A percentile compares a stretch with the other conserved stretches of the same genome.
Evolutionary conservation across 164 flowering plant genomes (phyloP).

Genomic region (Stephania cephalantha): DNA sequence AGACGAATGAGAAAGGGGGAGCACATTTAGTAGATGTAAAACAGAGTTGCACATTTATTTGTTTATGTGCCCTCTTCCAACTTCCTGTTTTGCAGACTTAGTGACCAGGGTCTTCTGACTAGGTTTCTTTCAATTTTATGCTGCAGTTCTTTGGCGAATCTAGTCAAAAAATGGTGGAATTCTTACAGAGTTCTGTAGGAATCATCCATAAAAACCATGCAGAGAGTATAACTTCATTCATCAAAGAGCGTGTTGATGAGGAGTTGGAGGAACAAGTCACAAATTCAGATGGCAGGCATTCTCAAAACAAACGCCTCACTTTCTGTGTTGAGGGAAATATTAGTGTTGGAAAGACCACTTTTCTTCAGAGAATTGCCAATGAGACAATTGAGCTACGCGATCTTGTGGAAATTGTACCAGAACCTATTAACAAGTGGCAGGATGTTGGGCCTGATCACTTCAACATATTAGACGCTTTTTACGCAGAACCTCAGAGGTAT

Average conservation of each 20-base stretch:
- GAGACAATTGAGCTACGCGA: slow-evolving; percentile 94
- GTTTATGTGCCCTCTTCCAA: background rate
- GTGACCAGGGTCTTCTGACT: background rate
- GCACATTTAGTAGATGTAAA: background rate
- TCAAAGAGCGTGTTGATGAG: slow-evolving; percentile 79
- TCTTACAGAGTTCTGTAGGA: slow-evolving; percentile 77
- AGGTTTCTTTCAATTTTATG: slow-evolving; percentile 5
- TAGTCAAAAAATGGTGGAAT: slow-evolving; percentile 84
- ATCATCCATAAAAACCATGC: slow-evolving; percentile 91
- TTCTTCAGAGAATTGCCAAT: slow-evolving; percentile 91
- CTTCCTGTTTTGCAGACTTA: background rate
- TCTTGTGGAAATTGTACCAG: slow-evolving; percentile 95
- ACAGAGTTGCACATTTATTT: background rate
- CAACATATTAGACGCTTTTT: slow-evolving; percentile 87
- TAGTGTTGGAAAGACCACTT: slow-evolving; percentile 95
- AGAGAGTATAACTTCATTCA: slow-evolving; percentile 82
- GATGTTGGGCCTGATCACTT: slow-evolving; percentile 94
- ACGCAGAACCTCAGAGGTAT: slow-evolving; percentile 88
- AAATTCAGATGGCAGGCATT: slow-evolving; percentile 31
- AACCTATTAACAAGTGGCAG: slow-evolving; percentile 95
- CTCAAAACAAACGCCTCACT: slow-evolving; percentile 59
- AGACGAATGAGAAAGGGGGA: background rate
- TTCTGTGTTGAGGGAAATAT: slow-evolving; percentile 98
- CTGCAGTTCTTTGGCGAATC: slow-evolving; percentile 80
- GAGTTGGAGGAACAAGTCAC: slow-evolving; percentile 58